Evolutionary conservation across 2,329 filamentous ascomycete genomes (phyloP).

Genomic region (Didymella pinodella): DNA sequence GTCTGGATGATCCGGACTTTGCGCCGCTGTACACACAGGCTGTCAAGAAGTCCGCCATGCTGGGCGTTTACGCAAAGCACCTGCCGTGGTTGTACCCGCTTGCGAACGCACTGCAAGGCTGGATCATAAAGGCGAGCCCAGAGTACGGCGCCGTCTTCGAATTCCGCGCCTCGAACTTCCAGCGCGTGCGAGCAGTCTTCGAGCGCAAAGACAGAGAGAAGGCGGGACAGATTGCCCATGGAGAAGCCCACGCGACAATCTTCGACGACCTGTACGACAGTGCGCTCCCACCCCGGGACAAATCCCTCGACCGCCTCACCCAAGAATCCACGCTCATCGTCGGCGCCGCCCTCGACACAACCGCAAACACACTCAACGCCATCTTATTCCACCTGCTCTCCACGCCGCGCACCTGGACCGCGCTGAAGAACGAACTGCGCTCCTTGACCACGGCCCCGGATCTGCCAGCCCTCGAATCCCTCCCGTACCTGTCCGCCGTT

Average conservation of each 20-base stretch:
- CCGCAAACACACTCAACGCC: slow-evolving; percentile 23
- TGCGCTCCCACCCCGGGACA: not conserved
- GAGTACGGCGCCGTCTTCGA: not conserved
- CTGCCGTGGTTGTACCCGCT: not conserved
- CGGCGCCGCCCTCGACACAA: slow-evolving; percentile 33
- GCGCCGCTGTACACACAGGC: not conserved
- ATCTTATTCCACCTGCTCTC: slow-evolving; percentile 31
- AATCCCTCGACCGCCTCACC: not conserved
- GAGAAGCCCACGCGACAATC: not conserved
- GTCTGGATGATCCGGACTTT: not conserved
- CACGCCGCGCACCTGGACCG: not conserved
- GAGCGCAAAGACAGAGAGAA: not conserved
- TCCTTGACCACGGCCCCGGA: slow-evolving; percentile 7
- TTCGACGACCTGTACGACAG: slow-evolving; percentile 7
- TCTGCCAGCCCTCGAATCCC: slow-evolving; percentile 25
- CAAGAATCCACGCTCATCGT: slow-evolving; percentile 8
- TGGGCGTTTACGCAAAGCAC: not conserved
- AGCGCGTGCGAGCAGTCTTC: not conserved
- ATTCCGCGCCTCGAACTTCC: not conserved
- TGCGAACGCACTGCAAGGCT: not conserved
- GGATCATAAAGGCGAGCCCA: not conserved
- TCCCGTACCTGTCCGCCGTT: slow-evolving; percentile 38
- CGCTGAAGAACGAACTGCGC: slow-evolving; percentile 26
- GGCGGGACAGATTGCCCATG: not conserved
- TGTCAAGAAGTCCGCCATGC: not conserved